phyloP scores from a whole-genome alignment of 2,329 filamentous ascomycete genomes.

The Fusarium nygamai region DNA sequence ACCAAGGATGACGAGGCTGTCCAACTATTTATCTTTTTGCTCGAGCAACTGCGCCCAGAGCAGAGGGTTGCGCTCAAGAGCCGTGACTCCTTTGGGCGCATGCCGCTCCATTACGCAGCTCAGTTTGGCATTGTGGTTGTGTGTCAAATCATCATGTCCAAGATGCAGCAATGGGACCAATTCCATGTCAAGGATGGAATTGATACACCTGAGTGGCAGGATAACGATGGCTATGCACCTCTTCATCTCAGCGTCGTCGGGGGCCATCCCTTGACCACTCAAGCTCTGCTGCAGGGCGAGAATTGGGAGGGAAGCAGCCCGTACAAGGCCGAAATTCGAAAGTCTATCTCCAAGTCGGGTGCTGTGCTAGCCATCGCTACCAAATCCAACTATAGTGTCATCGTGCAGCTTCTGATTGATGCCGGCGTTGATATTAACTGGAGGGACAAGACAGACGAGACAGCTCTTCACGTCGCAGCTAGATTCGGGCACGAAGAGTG shows the following conservation, averaged over 20 bases:
- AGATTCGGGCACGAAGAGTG: constrained; percentile 87
- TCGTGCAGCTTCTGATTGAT: constrained; percentile 87
- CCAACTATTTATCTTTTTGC: constrained; percentile 67
- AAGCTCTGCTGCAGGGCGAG: constrained; percentile 81
- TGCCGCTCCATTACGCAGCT: constrained; percentile 91
- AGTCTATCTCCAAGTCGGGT: constrained; percentile 81
- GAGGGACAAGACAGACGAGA: constrained; percentile 89
- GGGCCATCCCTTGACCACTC: constrained; percentile 87
- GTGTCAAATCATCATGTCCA: constrained; percentile 85
- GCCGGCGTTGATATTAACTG: constrained; percentile 94
- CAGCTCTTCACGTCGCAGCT: constrained; percentile 89
- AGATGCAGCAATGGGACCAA: constrained; percentile 89
- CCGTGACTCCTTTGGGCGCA: constrained; percentile 81
- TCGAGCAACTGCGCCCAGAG: constrained; percentile 73
- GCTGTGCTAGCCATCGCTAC: constrained; percentile 89
- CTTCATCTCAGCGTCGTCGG: constrained; percentile 92
- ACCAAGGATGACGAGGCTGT: constrained; percentile 79
- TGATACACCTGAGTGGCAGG: constrained; percentile 89
- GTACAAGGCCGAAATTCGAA: constrained; percentile 71
- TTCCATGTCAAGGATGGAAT: constrained; percentile 88
- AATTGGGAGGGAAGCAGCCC: constrained; percentile 74
- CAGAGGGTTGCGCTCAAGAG: constrained; percentile 75
- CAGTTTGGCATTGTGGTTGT: constrained; percentile 95
- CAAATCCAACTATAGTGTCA: constrained; percentile 84
- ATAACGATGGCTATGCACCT: constrained; percentile 89